A percentile compares a stretch with the other conserved stretches of the same genome.
Evolutionary conservation across 1,284 basidiomycete species (phyloP).

Genomic region (Boletus semigastroideus): DNA sequence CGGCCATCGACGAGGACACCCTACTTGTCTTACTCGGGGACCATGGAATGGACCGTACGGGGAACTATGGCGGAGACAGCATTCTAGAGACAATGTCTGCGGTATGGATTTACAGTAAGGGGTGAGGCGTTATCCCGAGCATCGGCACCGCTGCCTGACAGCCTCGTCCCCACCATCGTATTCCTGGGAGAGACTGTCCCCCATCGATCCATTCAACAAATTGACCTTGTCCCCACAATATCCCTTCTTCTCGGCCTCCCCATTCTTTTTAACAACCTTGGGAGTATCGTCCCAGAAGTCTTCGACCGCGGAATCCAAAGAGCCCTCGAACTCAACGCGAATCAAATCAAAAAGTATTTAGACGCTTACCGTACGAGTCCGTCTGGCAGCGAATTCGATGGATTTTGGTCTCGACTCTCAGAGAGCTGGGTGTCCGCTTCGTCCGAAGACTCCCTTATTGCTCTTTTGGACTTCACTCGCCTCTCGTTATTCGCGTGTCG

Average conservation of each 20-base stretch:
- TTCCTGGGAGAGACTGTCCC: too few species aligned
- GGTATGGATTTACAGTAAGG: too few species aligned
- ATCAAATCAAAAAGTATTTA: conserved; percentile 82
- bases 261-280: conserved; percentile 95
- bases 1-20: conserved; percentile 71
- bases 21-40: conserved; percentile 92
- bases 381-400: conserved; percentile 72
- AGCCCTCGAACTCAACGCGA: conserved; percentile 73
- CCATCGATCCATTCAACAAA: conserved; percentile 79
- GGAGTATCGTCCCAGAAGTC: conserved; percentile 89
- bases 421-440: conserved; percentile 42
- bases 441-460: conserved; percentile 36
- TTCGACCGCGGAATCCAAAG: conserved; percentile 58
- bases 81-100: too few species aligned
- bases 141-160: too few species aligned
- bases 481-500: conserved; percentile 73
- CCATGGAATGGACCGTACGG: too few species aligned
- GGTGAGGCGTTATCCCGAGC: too few species aligned
- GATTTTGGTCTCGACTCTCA: conserved; percentile 54
- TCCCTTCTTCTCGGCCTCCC: conserved; percentile 91
- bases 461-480: conserved; percentile 58
- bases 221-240: conserved; percentile 90
- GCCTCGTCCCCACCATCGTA: too few species aligned
- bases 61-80: too few species aligned
- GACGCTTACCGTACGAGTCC: conserved; percentile 69